Evolutionary conservation across 305 asterid genomes (phyloP), one percentile per base, ranked within the genome.

Genomic region (Fraxinus dipetala): DNA sequence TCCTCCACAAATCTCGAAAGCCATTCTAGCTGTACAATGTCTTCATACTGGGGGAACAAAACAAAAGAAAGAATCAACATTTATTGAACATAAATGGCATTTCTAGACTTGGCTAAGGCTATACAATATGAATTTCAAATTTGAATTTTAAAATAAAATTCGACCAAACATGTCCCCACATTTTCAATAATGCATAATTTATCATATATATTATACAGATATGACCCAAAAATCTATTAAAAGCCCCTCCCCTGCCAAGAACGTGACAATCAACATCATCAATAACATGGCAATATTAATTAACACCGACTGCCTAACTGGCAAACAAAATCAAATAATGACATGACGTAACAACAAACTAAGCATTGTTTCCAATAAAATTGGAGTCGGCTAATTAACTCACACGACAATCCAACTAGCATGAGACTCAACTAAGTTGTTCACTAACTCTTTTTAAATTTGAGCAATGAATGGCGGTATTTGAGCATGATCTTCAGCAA

Each of bases 21-120:
- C 99, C 99, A 93, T 84, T 96, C 98, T 45, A 94, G 92, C 54
- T 94, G 98, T 6, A 88, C 88, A 45, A 96, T 93, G 82, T 96
- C 99, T 88, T 94, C 98, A n/a, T 93, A 90, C 99, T 96, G 92
- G 79, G 31, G 84, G 16, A 78, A 22, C 61, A 82, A 0, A 76
- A 48, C 32, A 54, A 26, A 38, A 59, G 59, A 65, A 70, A n/a
- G 26, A 22, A 82, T 76, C 31, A 79, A 80, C 61, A 51, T 16
- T 16, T 4, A 16, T 51, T 16, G 61, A 51, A 16, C 61, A 51
- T 11, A 48, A 48, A 13, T 48, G 20, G 7, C 59, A 14, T 48
- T 3, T 48, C 59, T 48, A 48, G 59, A 48, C 59, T 48, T 14
- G 59, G 20, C 59, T 48, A 48, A 14, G 4, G 54, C 59, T 14